Evolutionary conservation across 257 asterid species (phyloP), one percentile per base, ranked within the genome.

Genomic region (Cynanchum wilfordii): DNA sequence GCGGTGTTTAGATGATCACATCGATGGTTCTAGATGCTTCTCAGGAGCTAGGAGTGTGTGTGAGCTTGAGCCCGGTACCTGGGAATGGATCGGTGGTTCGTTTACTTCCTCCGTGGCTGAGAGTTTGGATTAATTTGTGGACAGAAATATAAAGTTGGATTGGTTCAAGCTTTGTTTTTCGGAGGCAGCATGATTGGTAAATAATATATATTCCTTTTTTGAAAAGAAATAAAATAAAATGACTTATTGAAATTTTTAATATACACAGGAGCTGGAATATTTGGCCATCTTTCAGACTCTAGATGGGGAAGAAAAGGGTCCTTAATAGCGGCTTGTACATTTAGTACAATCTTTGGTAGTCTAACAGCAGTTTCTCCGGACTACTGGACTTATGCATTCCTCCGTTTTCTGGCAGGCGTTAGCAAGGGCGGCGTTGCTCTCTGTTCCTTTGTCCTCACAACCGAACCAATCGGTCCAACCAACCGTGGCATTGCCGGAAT

Each of bases 371-470:
- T 85, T 56, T 89, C 98, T 5, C 91, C 95, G 0, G 29, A 76
- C 84, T 93, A 86, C 73, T 80, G 79, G 84, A 79, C 44, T 72
- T 93, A 93, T 63, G 87, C 83, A 63, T 33, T 86, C 44, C 25
- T 84, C 71, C 96, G 97, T 49, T 42, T 93, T 68, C 89, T 93
- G 47, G 86, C 97, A 49, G 98, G 98, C 22, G 89, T 87, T 82
- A 90, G 97, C 87, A 90, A 91, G 0, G 97, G 98, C 22, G 97
- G 98, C 0, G 90, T 85, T 2, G 98, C 97, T 80, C 95, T 93
- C 33, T 89, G 97, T 45, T 84, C 96, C 19, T 90, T 93, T 73
- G 96, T 93, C 78, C 93, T 90, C 1, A 84, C 98, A 29, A 90
- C 97, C 3, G 98, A 93, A 84, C 98, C 98, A 27, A 64, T 90